phyloP scores from a whole-genome alignment of 805 yeast genomes.

The Candida maris region DNA sequence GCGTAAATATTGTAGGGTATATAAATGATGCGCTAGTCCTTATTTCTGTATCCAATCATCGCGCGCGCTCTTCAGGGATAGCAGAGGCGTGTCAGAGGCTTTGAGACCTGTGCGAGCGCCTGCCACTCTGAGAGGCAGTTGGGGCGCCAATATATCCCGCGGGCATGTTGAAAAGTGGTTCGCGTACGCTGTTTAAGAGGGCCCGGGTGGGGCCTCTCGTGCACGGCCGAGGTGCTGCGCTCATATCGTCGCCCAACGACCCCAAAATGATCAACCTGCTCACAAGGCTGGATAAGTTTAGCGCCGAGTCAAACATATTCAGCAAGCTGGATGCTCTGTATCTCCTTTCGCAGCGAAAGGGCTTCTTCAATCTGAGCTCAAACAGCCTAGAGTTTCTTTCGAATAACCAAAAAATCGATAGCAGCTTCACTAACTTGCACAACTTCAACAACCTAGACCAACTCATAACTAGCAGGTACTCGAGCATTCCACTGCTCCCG shows the following conservation, averaged over 20 bases:
- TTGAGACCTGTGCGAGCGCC: no score
- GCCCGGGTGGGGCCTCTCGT: no score
- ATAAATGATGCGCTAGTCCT: no score
- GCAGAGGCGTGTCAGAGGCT: not conserved
- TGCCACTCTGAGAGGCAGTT: no score
- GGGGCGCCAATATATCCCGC: no score
- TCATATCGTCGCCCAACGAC: conserved; percentile 27
- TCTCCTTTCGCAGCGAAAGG: conserved; percentile 30
- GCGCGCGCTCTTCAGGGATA: no score
- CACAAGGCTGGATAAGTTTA: conserved; percentile 28
- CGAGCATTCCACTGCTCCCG: conserved; percentile 21
- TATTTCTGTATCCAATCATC: no score
- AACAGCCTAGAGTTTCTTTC: conserved; percentile 30
- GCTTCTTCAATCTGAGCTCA: conserved; percentile 28
- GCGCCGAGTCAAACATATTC: conserved; percentile 25
- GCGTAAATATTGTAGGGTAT: no score
- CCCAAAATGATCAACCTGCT: conserved; percentile 26
- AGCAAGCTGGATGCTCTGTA: conserved; percentile 30
- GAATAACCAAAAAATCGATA: conserved; percentile 22
- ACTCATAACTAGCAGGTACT: conserved; percentile 24
- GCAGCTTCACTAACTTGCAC: conserved; percentile 23
- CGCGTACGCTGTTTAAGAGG: conserved; percentile 1
- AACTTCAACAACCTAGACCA: conserved; percentile 27
- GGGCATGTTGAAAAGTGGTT: conserved; percentile 4
- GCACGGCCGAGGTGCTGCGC: conserved; percentile 24